Evolutionary conservation across 2,329 filamentous ascomycete genomes (phyloP).

Genomic region (Aspergillus tanneri): DNA sequence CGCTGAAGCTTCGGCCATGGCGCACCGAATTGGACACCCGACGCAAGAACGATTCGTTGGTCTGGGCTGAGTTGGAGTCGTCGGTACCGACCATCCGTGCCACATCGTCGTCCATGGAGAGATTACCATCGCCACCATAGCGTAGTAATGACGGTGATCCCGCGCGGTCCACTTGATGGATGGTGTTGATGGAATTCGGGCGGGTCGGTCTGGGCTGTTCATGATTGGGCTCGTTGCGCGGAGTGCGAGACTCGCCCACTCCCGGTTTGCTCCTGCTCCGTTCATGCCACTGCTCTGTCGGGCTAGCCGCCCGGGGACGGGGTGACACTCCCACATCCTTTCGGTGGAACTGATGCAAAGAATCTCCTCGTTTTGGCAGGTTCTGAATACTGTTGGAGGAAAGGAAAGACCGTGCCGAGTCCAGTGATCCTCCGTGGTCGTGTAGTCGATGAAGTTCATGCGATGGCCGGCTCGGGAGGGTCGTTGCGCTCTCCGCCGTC

Average conservation of each 20-base stretch:
- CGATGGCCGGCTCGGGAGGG: conserved; percentile 52
- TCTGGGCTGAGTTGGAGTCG: conserved; percentile 49
- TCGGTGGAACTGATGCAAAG: conserved; percentile 59
- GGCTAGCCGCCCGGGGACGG: conserved; percentile 32
- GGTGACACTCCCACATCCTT: conserved; percentile 58
- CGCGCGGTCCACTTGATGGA: conserved; percentile 46
- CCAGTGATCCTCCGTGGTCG: conserved; percentile 51
- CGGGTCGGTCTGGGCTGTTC: conserved; percentile 28
- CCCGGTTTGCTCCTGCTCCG: conserved; percentile 43
- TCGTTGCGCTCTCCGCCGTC: conserved; percentile 26
- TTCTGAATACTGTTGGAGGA: conserved; percentile 35
- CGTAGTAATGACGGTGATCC: conserved; percentile 67
- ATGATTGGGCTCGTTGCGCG: conserved; percentile 50
- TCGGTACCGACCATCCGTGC: conserved; percentile 80
- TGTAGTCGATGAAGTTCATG: conserved; percentile 56
- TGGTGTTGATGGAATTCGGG: conserved; percentile 52
- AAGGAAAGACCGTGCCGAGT: conserved; percentile 37
- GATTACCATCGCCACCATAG: conserved; percentile 77
- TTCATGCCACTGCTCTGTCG: conserved; percentile 35
- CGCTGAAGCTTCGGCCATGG: conserved; percentile 85
- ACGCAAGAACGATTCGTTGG: conserved; percentile 75
- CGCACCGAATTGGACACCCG: conserved; percentile 91
- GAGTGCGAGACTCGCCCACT: conserved; percentile 44
- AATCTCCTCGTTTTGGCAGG: conserved; percentile 60
- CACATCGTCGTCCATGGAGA: conserved; percentile 95